These are phyloP conservation scores for Coemansia javaensis DNA, from an alignment of 192 early-diverging fungal genomes.

Conservation along the genomic window DNA sequence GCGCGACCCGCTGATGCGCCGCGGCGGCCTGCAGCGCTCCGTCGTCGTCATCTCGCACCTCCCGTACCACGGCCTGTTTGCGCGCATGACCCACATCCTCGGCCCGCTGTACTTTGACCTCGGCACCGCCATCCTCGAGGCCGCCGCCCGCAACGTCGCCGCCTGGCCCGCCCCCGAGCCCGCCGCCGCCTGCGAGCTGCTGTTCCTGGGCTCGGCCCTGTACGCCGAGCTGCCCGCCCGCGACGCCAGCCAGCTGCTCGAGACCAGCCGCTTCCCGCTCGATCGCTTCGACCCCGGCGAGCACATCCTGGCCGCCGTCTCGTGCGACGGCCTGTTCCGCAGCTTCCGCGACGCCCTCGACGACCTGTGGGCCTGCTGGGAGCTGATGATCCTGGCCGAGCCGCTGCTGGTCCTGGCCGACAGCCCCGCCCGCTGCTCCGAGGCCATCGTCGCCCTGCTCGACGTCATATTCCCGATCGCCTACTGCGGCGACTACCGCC, in stretches of 20 bases:
- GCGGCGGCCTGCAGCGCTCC: constrained; percentile 93
- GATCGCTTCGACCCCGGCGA: constrained; percentile 60
- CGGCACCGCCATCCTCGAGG: constrained; percentile 69
- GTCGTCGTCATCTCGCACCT: constrained; percentile 83
- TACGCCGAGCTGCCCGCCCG: constrained; percentile 63
- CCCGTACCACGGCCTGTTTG: constrained; percentile 85
- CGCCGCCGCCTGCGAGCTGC: constrained; percentile 63
- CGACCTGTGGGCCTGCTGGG: constrained; percentile 88
- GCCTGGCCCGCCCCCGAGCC: constrained; percentile 59
- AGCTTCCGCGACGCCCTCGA: constrained; percentile 76
- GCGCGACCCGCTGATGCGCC: constrained; percentile 73
- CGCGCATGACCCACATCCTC: constrained; percentile 62
- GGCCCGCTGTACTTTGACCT: constrained; percentile 83
- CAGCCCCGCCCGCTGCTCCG: constrained; percentile 81
- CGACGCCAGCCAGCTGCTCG: constrained; percentile 64
- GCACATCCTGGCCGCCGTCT: constrained; percentile 67
- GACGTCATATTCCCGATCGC: constrained; percentile 94
- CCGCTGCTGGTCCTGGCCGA: constrained; percentile 85
- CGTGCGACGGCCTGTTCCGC: constrained; percentile 65
- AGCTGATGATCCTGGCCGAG: constrained; percentile 88
- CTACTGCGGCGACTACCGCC: constrained; percentile 94
- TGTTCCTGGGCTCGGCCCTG: constrained; percentile 65
- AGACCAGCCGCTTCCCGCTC: constrained; percentile 68
- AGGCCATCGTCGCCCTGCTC: constrained; percentile 74
- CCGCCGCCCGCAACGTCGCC: constrained; percentile 72